Base-by-base conservation (phyloP, 2,329 filamentous ascomycete species). In the Alternaria viburni region DNA sequence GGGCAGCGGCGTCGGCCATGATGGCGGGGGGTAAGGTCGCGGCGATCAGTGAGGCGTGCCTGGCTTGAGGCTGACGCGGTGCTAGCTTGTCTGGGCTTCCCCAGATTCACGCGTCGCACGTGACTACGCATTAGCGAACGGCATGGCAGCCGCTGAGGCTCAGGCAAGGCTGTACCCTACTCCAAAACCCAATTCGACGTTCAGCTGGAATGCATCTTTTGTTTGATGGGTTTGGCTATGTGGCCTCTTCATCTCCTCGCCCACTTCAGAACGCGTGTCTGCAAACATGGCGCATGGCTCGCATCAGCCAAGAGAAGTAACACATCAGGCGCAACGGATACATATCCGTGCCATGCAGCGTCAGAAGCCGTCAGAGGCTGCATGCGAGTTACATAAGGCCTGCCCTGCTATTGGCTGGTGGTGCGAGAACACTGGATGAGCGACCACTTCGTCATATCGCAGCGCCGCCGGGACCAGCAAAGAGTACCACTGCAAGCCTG, bases 1-100 rank as follows among this genome's bases (percentile, higher is more conserved):
- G 77, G 32, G 79, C 76, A 56, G 76, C 72, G 61, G 76, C 77
- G 66, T 73, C 71, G 57, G 77, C 75, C 79, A 81, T 81, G 71
- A 63, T 77, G 71, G 64, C 61, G 62, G 66, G 36, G 51, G 32
- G 26, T 6, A 30, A 28, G 10, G 54, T 45, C 32, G 25, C 43
- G 19, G 11, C 41, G 59, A 43, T 19, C 12, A 47, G 45, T 52
- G 43, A 47, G 47, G 43, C 55, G 32, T 47, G 46, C 30, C 17
- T 26, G 19, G 6, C 21, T 28, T 25, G 26, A 32, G 56, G 23
- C 50, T 50, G 60, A 62, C 60, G 60, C 60, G 60, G 46, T 54
- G 57, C 67, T 68, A 67, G 55, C 52, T 59, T 7, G 23, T 57
- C 62, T 21, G 5, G 67, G 63, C 41, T 68, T 65, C 67, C 61